Conservation (phyloP, 2,329 filamentous ascomycete species). For the Phaeoacremonium minimum region DNA sequence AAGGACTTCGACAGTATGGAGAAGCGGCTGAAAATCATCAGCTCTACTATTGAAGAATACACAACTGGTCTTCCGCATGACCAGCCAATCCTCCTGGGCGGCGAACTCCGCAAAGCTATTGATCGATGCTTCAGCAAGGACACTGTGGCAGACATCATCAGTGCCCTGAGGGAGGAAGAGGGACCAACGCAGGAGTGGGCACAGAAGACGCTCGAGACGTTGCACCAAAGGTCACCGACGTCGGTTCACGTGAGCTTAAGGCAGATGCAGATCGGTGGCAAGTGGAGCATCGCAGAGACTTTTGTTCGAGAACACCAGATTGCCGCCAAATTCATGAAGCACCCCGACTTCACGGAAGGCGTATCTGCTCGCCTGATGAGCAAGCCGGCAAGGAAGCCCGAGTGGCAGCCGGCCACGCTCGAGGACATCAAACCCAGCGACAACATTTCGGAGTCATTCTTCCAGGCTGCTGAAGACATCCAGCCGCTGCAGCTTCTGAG, state of each 20-base stretch:
- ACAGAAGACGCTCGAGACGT: constrained; percentile 66
- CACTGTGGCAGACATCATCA: constrained; percentile 66
- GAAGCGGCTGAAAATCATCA: constrained; percentile 67
- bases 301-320: constrained; percentile 86
- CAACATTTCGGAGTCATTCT: constrained; percentile 59
- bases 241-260: constrained; percentile 78
- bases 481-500: constrained; percentile 58
- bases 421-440: constrained; percentile 59
- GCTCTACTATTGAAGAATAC: constrained; percentile 89
- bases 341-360: constrained; percentile 87
- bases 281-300: constrained; percentile 79
- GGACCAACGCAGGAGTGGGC: constrained; percentile 69
- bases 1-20: constrained; percentile 64
- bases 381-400: constrained; percentile 55
- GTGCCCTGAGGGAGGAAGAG: constrained; percentile 56
- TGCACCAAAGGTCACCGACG: constrained; percentile 78
- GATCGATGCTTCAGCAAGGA: constrained; percentile 75
- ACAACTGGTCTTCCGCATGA: constrained; percentile 77
- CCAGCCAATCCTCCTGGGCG: constrained; percentile 62
- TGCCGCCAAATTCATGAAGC: constrained; percentile 81
- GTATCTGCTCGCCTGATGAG: constrained; percentile 77
- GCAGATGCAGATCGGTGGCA: constrained; percentile 71
- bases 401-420: constrained; percentile 73
- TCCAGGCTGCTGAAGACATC: constrained; percentile 43
- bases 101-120: constrained; percentile 71